Conservation (phyloP, 164 flowering plant genomes). For the Vitis cinerea region DNA sequence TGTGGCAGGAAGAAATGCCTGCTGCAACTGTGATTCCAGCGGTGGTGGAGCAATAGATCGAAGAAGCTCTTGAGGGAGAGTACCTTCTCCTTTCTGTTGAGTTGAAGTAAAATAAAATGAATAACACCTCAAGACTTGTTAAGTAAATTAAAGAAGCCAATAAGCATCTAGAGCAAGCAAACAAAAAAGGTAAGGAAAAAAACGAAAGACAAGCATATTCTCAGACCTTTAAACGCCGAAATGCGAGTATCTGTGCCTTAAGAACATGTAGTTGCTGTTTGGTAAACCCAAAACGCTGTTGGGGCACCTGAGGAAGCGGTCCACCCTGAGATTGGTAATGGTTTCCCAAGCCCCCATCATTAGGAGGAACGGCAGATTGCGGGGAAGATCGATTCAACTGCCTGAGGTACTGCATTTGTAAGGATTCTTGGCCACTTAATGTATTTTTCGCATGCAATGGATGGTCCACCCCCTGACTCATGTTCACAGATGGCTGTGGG, state of each 20-base stretch:
- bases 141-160: not conserved
- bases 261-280: constrained; percentile 97
- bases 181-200: not conserved
- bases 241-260: constrained; percentile 94
- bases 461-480: constrained; percentile 48
- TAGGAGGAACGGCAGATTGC: constrained; percentile 44
- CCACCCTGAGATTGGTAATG: constrained; percentile 48
- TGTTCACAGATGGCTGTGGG: constrained; percentile 50
- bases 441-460: constrained; percentile 37
- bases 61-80: constrained; percentile 88
- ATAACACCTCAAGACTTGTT: constrained; percentile 3
- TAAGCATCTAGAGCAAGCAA: not conserved
- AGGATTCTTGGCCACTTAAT: constrained; percentile 35
- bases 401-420: constrained; percentile 60
- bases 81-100: constrained; percentile 85
- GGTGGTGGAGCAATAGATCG: constrained; percentile 90
- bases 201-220: not conserved
- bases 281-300: constrained; percentile 69
- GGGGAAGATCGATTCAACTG: constrained; percentile 57
- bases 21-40: constrained; percentile 69
- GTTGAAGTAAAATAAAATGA: constrained; percentile 8
- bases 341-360: constrained; percentile 39
- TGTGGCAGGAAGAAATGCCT: constrained; percentile 40
- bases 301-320: constrained; percentile 32
- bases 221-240: constrained; percentile 90